These are phyloP conservation scores for Komagataella mondaviorum DNA, from an alignment of 805 yeast species.

Conservation along the genomic window DNA sequence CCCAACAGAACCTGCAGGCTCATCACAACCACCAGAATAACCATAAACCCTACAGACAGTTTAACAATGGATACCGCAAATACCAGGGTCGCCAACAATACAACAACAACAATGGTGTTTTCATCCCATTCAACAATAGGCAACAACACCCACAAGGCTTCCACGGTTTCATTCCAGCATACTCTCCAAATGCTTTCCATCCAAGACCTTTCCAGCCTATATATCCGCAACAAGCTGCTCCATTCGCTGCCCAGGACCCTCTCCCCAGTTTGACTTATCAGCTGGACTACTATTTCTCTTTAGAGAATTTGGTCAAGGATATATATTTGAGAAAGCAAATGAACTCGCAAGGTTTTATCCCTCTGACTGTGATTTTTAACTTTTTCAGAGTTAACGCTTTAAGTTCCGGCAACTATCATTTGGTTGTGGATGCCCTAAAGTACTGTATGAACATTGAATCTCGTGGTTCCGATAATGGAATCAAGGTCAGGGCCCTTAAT, in stretches of 20 bases:
- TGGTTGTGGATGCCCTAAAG: constrained; percentile 42
- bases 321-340: constrained; percentile 69
- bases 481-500: constrained; percentile 45
- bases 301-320: constrained; percentile 81
- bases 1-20: constrained; percentile 1
- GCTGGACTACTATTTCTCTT: constrained; percentile 81
- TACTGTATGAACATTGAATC: constrained; percentile 32
- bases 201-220: constrained; percentile 11
- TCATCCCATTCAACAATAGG: constrained; percentile 11
- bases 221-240: constrained; percentile 7
- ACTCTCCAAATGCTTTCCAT: neutral
- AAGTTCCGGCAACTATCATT: constrained; percentile 36
- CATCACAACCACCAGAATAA: neutral
- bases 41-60: constrained; percentile 1
- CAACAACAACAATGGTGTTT: constrained; percentile 6
- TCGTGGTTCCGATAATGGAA: constrained; percentile 26
- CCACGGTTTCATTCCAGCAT: constrained; percentile 1
- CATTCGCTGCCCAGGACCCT: constrained; percentile 4
- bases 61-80: constrained; percentile 8
- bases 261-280: constrained; percentile 29
- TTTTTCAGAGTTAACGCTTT: constrained; percentile 68
- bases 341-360: constrained; percentile 65
- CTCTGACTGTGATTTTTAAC: constrained; percentile 43
- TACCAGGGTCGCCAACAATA: constrained; percentile 9
- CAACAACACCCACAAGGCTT: constrained; percentile 6